phyloP scores from a whole-genome alignment of 805 yeast genomes.

The Pichia phayaonensis region DNA sequence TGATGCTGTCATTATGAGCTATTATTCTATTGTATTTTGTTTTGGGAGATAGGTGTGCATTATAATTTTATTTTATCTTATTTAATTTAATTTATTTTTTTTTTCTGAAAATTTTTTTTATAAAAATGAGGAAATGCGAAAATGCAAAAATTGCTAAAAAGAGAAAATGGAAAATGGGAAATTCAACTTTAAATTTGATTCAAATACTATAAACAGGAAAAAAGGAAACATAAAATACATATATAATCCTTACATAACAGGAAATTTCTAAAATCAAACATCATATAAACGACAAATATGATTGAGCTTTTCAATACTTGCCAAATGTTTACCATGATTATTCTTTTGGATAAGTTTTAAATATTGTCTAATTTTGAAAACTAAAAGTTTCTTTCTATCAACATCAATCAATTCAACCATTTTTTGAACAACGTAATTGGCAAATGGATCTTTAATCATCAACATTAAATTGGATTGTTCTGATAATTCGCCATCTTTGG shows the following conservation, averaged over 20 bases:
- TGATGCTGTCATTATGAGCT: background rate
- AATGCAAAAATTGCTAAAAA: background rate
- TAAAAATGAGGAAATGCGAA: background rate
- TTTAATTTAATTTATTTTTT: too few relatives aligned
- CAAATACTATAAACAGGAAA: slow-evolving; percentile 1
- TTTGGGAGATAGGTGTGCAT: background rate
- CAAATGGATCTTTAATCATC: slow-evolving; percentile 98
- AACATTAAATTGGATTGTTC: slow-evolving; percentile 69
- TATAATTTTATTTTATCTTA: background rate
- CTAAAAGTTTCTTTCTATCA: slow-evolving; percentile 59
- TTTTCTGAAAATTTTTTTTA: too few relatives aligned
- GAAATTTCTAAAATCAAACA: background rate
- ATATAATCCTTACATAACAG: background rate
- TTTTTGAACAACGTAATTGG: slow-evolving; percentile 94
- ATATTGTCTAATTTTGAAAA: slow-evolving; percentile 70
- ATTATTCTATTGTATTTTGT: background rate
- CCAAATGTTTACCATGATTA: slow-evolving; percentile 73
- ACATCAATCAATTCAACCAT: slow-evolving; percentile 76
- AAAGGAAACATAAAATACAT: background rate
- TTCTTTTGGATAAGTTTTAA: slow-evolving; percentile 64
- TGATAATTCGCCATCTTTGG: slow-evolving; percentile 36
- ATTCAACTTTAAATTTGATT: too few relatives aligned
- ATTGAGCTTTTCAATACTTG: slow-evolving; percentile 69
- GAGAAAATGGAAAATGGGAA: background rate
- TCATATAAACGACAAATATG: slow-evolving; percentile 41